phyloP scores from a whole-genome alignment of 2,329 filamentous ascomycete species.

The Epichloe elymi region DNA sequence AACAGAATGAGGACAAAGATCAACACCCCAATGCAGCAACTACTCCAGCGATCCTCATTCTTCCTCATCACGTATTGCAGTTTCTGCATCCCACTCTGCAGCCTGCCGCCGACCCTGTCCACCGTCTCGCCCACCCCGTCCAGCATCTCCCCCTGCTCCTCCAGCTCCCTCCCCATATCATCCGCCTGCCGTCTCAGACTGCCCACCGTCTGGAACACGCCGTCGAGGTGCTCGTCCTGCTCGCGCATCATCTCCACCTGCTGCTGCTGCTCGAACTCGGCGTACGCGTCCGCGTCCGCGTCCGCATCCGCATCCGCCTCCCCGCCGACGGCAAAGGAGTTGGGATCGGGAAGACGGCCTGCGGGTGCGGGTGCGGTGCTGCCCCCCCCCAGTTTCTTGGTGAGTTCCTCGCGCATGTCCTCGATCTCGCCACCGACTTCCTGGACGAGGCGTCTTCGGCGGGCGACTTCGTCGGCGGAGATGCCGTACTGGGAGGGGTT shows the following conservation, averaged over 20 bases:
- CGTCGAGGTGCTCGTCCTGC: constrained; percentile 86
- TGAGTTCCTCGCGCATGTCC: constrained; percentile 74
- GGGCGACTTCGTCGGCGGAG: constrained; percentile 65
- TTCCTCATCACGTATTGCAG: constrained; percentile 71
- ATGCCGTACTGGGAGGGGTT: constrained; percentile 82
- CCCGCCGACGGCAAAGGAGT: constrained; percentile 40
- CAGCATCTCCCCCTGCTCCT: constrained; percentile 83
- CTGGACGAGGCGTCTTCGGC: constrained; percentile 69
- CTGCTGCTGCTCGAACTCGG: constrained; percentile 79
- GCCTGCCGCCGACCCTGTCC: constrained; percentile 73
- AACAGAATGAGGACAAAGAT: constrained; percentile 82
- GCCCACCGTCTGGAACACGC: constrained; percentile 84
- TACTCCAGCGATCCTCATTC: constrained; percentile 81
- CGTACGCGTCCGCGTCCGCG: constrained; percentile 61
- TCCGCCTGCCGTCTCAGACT: constrained; percentile 82
- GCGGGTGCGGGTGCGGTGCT: constrained; percentile 13
- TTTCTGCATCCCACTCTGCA: constrained; percentile 78
- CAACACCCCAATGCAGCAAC: constrained; percentile 80
- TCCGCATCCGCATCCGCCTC: constrained; percentile 54
- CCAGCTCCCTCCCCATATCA: constrained; percentile 90
- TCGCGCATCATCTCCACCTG: constrained; percentile 87
- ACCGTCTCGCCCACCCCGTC: constrained; percentile 73
- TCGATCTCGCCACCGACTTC: constrained; percentile 84
- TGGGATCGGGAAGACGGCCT: constrained; percentile 38
- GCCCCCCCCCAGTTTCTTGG: constrained; percentile 38